Evolutionary conservation across 768 basidiomycete species (phyloP).

Genomic region (Pluteus cervinus): DNA sequence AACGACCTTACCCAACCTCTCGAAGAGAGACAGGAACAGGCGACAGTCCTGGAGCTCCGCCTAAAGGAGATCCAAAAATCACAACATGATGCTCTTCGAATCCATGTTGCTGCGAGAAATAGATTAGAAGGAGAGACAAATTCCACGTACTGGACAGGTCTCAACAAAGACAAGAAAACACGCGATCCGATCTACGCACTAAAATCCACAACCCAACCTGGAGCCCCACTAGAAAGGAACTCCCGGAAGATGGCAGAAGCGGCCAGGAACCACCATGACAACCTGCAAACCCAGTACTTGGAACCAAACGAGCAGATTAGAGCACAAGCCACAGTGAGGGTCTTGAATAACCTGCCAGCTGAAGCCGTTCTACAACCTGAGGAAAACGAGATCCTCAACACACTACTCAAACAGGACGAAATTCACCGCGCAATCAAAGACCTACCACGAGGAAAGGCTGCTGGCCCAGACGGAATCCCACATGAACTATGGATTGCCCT

Average conservation of each 20-base stretch:
- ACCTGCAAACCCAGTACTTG: too few relatives aligned
- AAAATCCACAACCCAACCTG: not conserved
- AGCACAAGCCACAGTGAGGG: too few relatives aligned
- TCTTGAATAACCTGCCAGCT: too few relatives aligned
- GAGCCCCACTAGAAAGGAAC: not conserved
- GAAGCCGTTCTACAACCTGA: too few relatives aligned
- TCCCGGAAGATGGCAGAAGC: not conserved
- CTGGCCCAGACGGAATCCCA: constrained; percentile 18
- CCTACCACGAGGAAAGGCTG: constrained; percentile 12
- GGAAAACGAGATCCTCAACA: not conserved
- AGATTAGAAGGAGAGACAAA: not conserved
- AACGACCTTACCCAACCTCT: not conserved
- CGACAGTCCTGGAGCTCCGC: not conserved
- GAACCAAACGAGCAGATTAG: not conserved
- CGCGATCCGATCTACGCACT: not conserved
- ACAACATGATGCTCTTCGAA: not conserved
- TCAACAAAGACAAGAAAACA: not conserved
- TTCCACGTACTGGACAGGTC: not conserved
- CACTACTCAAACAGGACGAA: constrained; percentile 8
- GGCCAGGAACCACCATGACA: not conserved
- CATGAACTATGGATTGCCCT: constrained; percentile 23
- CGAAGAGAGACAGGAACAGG: constrained; percentile 1
- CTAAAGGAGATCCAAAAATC: constrained; percentile 4
- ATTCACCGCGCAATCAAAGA: constrained; percentile 8
- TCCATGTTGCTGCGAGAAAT: constrained; percentile 1